Percentiles rank a stretch among this genome's conserved stretches.
Conservation (phyloP, 768 basidiomycete species). For the Leccinum ochraceum region DNA sequence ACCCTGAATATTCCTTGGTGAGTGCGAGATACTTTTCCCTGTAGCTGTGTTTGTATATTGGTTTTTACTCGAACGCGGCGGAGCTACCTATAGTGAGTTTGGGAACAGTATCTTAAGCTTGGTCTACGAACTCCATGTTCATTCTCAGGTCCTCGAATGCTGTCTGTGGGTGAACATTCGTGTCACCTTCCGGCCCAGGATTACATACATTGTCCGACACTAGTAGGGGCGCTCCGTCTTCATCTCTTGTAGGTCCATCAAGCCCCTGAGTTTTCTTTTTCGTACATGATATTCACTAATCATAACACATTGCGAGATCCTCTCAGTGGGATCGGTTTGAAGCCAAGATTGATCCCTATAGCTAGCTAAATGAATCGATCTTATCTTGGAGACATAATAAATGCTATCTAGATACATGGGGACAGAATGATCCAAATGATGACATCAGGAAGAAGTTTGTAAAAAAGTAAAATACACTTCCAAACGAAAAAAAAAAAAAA, state of each 20-base stretch:
- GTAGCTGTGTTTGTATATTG: conserved; percentile 3
- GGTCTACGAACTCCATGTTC: no score
- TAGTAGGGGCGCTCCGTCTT: not conserved
- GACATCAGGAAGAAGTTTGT: not conserved
- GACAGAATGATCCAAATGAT: not conserved
- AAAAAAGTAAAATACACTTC: not conserved
- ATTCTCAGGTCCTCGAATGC: not conserved
- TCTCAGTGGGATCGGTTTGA: not conserved
- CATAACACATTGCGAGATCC: not conserved
- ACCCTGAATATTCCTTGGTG: not conserved
- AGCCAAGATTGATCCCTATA: not conserved
- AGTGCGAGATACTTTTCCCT: not conserved
- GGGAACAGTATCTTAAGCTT: not conserved
- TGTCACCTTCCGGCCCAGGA: not conserved
- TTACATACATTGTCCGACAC: not conserved
- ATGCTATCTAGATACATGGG: conserved; percentile 1
- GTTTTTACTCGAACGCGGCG: not conserved
- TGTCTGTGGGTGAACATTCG: not conserved
- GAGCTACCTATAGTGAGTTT: not conserved
- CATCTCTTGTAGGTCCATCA: not conserved
- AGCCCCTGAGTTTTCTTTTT: not conserved
- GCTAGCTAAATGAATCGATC: conserved; percentile 2
- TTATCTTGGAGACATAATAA: not conserved
- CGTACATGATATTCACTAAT: not conserved
- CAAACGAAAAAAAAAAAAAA: not conserved